Conservation (phyloP, 1,284 basidiomycete genomes). For the Cryptococcus sp. region DNA sequence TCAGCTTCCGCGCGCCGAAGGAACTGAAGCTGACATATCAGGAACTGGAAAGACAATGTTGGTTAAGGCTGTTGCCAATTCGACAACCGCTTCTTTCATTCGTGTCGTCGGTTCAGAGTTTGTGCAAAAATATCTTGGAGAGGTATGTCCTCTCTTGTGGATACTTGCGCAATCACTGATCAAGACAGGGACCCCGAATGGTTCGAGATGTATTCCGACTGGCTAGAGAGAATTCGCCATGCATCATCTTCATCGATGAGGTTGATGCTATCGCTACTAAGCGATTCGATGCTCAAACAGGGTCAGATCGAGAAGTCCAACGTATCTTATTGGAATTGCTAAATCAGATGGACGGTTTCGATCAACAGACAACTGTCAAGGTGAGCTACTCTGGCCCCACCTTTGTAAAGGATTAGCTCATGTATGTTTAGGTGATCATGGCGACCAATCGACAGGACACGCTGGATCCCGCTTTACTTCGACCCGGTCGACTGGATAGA, state of each 20-base stretch:
- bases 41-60: conserved; percentile 99
- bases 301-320: conserved; percentile 98
- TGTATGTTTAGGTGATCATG: conserved; percentile 80
- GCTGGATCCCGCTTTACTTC: conserved; percentile 90
- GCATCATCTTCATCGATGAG: conserved; percentile 99
- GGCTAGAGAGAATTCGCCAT: conserved; percentile 92
- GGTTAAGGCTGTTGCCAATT: conserved; percentile 96
- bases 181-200: conserved; percentile 80
- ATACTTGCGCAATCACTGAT: conserved; percentile 2
- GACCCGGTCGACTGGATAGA: conserved; percentile 94
- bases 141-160: conserved; percentile 47
- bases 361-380: conserved; percentile 98
- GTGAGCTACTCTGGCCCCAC: conserved; percentile 50
- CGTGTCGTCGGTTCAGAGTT: conserved; percentile 98
- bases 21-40: conserved; percentile 38
- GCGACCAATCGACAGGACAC: conserved; percentile 96
- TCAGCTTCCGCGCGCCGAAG: conserved; percentile 19
- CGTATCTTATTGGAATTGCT: conserved; percentile 97
- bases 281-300: conserved; percentile 99
- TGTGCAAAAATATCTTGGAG: conserved; percentile 98
- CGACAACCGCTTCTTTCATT: conserved; percentile 96
- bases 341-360: conserved; percentile 99
- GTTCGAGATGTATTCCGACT: conserved; percentile 98
- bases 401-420: not conserved
- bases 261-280: conserved; percentile 99